Percentiles rank a stretch among this genome's conserved stretches.
These are phyloP conservation scores for Glycine tomentella DNA, from an alignment of 306 rosid species.

Conservation along the genomic window DNA sequence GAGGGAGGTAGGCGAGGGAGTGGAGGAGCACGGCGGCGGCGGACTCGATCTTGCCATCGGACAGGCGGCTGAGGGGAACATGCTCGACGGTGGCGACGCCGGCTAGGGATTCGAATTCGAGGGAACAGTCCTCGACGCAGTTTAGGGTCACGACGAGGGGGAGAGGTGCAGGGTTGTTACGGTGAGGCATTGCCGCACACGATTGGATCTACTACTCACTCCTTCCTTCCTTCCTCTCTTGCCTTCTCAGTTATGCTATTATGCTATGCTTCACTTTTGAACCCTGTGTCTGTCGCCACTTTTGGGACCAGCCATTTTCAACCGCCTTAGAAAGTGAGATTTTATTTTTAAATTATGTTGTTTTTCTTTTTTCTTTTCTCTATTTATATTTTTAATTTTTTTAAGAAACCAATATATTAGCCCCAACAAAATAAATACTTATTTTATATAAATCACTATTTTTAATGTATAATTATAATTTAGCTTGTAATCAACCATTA, in stretches of 20 bases:
- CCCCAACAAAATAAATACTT: too few relatives aligned
- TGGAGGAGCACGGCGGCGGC: slow-evolving; percentile 91
- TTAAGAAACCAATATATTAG: too few relatives aligned
- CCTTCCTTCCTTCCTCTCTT: not conserved
- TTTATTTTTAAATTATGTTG: not conserved
- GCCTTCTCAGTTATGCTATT: slow-evolving; percentile 23
- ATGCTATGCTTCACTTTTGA: not conserved
- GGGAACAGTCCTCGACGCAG: slow-evolving; percentile 89
- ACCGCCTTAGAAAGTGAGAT: not conserved
- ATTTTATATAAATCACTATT: too few relatives aligned
- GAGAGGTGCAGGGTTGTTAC: slow-evolving; percentile 65
- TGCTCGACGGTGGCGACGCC: slow-evolving; percentile 84
- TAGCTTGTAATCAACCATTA: too few relatives aligned
- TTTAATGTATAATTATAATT: not conserved
- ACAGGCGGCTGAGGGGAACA: slow-evolving; percentile 84
- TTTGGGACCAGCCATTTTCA: slow-evolving; percentile 15
- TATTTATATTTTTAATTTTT: too few relatives aligned
- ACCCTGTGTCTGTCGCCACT: slow-evolving; percentile 7
- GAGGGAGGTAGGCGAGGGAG: slow-evolving; percentile 93
- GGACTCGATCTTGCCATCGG: slow-evolving; percentile 91
- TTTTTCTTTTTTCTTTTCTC: too few relatives aligned
- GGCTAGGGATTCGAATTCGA: slow-evolving; percentile 81
- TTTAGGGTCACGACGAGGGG: slow-evolving; percentile 86
- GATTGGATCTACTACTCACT: slow-evolving; percentile 47
- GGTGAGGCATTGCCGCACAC: slow-evolving; percentile 74